Base-by-base conservation (phyloP, 345 rosid genomes). In the Citrus trifoliata region DNA sequence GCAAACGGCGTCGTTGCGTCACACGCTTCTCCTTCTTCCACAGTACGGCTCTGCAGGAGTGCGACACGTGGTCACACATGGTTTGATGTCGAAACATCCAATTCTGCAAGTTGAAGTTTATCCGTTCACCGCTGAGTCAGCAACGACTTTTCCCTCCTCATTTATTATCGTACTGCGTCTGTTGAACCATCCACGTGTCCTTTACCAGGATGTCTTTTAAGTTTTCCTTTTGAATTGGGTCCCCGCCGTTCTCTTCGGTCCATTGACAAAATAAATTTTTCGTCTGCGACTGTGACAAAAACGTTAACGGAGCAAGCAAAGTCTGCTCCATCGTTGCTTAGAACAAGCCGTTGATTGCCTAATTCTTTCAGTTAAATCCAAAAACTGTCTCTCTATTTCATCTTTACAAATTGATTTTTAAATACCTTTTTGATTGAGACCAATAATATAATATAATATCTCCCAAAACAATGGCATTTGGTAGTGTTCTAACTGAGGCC, bases 1-100 rank as follows among this genome's bases (percentile, higher is more conserved):
- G 13, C 10, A 0, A 21, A 73, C 82, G 82, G 40, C 67, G 30
- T 10, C 74, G 77, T 62, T 27, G 40, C 75, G 51, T 68, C 73
- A 22, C 73, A 71, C 16, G 28, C 24, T 12, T 4, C 9, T 1
- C 71, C 16, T 42, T 42, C 4, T 10, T 12, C 51, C 0, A 12
- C 48, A 38, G 10, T 38, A 2, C 2, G 0, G 2, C 1, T 8
- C 2, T 38, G 42, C 10, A 0, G 16, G 48, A 3, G 48, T 12
- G 16, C 4, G 27, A 73, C 80, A 71, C 70, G 80, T 76, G 78
- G 28, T 5, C 19, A 1, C 2, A 22, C 28, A 16, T 33, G 22
- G 24, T 56, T 32, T 22, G 69, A 0, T 25, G 66, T 8, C 2
- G 14, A 18, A 27, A 38, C 2, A 0, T 25, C 62, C 68, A 33